These are phyloP conservation scores for Yamadazyma sp. DNA, from an alignment of 805 yeast species.

Conservation along the genomic window DNA sequence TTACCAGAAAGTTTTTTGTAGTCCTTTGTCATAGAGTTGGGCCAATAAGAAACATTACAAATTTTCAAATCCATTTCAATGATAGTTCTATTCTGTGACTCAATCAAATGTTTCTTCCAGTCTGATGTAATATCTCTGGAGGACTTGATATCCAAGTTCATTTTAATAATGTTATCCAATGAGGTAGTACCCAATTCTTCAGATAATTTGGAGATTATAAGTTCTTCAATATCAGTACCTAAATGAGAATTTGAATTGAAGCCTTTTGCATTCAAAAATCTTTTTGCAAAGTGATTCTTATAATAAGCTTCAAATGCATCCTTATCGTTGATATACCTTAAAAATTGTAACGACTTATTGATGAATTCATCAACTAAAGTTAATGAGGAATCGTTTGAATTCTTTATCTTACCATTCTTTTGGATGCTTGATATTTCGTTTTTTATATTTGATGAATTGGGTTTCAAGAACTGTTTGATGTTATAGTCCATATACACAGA, in stretches of 20 bases:
- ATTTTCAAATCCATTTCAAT: constrained; percentile 40
- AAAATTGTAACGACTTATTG: constrained; percentile 55
- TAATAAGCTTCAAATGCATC: constrained; percentile 83
- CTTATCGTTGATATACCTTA: constrained; percentile 72
- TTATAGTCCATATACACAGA: constrained; percentile 39
- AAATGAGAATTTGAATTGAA: constrained; percentile 23
- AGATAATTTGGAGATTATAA: constrained; percentile 61
- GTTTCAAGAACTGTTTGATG: constrained; percentile 34
- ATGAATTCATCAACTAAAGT: constrained; percentile 36
- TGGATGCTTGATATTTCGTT: neutral
- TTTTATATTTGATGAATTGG: constrained; percentile 11
- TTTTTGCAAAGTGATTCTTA: constrained; percentile 81
- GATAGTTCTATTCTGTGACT: constrained; percentile 11
- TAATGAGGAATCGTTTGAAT: neutral
- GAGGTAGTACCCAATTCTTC: constrained; percentile 79
- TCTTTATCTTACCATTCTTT: neutral
- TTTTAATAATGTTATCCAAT: constrained; percentile 76
- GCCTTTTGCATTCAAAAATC: constrained; percentile 48
- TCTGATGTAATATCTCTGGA: constrained; percentile 37
- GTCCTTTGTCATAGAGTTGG: constrained; percentile 44
- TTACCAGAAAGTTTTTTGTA: constrained; percentile 28
- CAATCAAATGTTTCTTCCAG: constrained; percentile 26
- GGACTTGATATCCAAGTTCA: constrained; percentile 75
- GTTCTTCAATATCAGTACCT: constrained; percentile 63
- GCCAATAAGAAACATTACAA: constrained; percentile 45